Evolutionary conservation across 2,329 filamentous ascomycete species (phyloP).

Genomic region (Cercospora zeae-maydis): DNA sequence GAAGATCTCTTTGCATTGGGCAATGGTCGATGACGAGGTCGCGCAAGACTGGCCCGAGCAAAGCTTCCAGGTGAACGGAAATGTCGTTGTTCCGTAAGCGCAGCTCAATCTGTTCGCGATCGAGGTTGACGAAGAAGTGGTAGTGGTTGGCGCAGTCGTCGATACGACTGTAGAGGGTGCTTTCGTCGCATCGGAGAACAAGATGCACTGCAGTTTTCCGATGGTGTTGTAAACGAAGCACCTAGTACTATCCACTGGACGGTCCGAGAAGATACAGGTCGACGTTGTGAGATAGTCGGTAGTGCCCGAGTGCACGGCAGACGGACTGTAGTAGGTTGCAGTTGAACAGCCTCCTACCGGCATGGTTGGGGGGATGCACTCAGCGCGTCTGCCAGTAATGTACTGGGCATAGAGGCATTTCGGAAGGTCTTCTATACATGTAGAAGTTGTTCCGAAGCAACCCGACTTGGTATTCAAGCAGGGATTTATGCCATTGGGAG

Average conservation of each 20-base stretch:
- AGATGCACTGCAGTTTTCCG: not conserved
- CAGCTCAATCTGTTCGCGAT: not conserved
- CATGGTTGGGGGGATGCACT: not conserved
- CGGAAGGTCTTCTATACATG: not conserved
- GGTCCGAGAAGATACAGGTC: not conserved
- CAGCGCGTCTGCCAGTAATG: not conserved
- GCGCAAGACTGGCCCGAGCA: not conserved
- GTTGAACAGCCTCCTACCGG: constrained; percentile 1
- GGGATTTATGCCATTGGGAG: not conserved
- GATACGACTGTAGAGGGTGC: not conserved
- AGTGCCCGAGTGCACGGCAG: not conserved
- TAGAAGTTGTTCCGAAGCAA: not conserved
- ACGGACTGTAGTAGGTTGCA: constrained; percentile 1
- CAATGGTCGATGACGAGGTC: not conserved
- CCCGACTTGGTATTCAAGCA: not conserved
- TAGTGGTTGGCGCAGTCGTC: not conserved
- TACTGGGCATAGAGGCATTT: not conserved
- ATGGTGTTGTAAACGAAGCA: not conserved
- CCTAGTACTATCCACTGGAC: not conserved
- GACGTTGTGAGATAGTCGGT: constrained; percentile 2
- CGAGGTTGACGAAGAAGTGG: not conserved
- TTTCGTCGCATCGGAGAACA: not conserved
- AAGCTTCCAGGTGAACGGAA: constrained; percentile 1
- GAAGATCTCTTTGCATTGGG: constrained; percentile 1
- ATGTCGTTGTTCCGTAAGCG: constrained; percentile 2